Percentiles rank a stretch among this genome's conserved stretches.
Conservation (phyloP, 2,329 filamentous ascomycete species). For the Coniochaeta sp. region DNA sequence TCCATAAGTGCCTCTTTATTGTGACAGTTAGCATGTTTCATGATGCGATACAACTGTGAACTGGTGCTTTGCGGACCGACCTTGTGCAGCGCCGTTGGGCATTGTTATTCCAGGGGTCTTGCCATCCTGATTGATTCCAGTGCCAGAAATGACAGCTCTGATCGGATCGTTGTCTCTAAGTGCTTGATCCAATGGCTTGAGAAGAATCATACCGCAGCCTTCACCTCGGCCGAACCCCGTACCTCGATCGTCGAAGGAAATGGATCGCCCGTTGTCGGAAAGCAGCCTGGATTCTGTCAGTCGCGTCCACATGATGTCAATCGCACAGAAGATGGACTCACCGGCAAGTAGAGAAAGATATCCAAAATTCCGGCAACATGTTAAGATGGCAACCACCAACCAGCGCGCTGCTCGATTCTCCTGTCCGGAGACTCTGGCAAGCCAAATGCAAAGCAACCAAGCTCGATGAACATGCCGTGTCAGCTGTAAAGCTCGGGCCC, state of each 20-base stretch:
- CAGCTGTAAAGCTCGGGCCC: conserved; percentile 44
- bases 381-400: conserved; percentile 41
- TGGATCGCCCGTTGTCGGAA: conserved; percentile 43
- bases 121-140: conserved; percentile 50
- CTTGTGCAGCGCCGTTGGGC: conserved; percentile 44
- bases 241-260: conserved; percentile 42
- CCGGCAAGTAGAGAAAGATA: conserved; percentile 37
- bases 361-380: conserved; percentile 38
- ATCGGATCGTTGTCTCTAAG: conserved; percentile 48
- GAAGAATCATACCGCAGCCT: conserved; percentile 45
- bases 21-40: conserved; percentile 12
- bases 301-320: neutral
- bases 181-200: conserved; percentile 51
- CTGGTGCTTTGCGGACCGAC: conserved; percentile 10
- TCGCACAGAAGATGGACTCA: conserved; percentile 18
- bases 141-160: conserved; percentile 41
- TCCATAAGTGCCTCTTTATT: conserved; percentile 31
- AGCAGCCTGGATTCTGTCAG: conserved; percentile 30
- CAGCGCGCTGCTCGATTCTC: conserved; percentile 38
- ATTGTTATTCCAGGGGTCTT: conserved; percentile 48
- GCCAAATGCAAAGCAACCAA: conserved; percentile 43
- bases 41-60: neutral
- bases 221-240: conserved; percentile 57
- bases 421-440: conserved; percentile 38
- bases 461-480: conserved; percentile 46